Evolutionary conservation across 2,329 filamentous ascomycete species (phyloP).

Genomic region (Catunica adiposa): DNA sequence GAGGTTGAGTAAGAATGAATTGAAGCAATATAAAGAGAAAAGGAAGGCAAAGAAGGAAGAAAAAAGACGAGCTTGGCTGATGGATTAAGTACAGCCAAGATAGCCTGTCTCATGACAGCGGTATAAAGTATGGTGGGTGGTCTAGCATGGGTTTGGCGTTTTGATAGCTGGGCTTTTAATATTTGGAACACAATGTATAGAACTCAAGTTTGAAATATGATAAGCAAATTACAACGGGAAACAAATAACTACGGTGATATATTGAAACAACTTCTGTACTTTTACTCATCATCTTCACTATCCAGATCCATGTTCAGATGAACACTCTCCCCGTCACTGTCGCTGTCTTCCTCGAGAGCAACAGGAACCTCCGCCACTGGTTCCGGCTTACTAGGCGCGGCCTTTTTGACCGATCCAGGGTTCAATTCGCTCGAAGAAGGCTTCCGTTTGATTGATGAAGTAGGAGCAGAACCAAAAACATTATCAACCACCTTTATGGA

Average conservation of each 20-base stretch:
- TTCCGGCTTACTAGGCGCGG: conserved; percentile 15
- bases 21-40: conserved; percentile 87
- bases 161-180: background rate
- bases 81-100: no score
- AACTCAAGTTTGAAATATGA: background rate
- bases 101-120: no score
- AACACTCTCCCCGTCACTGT: conserved; percentile 35
- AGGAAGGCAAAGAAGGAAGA: conserved; percentile 79
- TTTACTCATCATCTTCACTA: conserved; percentile 26
- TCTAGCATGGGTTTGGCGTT: background rate
- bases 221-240: background rate
- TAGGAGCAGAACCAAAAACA: conserved; percentile 6
- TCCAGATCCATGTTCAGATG: conserved; percentile 45
- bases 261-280: background rate
- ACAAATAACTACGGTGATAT: no score
- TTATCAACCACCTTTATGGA: conserved; percentile 6
- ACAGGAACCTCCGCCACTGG: conserved; percentile 16
- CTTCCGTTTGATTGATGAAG: conserved; percentile 25
- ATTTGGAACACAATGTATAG: background rate
- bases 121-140: background rate
- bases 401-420: conserved; percentile 22
- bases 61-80: conserved; percentile 79
- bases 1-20: conserved; percentile 67
- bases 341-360: conserved; percentile 19
- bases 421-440: conserved; percentile 22